Evolutionary conservation across 768 basidiomycete species (phyloP), one percentile per base, ranked within the genome.

Genomic region (Boletus speciosus): DNA sequence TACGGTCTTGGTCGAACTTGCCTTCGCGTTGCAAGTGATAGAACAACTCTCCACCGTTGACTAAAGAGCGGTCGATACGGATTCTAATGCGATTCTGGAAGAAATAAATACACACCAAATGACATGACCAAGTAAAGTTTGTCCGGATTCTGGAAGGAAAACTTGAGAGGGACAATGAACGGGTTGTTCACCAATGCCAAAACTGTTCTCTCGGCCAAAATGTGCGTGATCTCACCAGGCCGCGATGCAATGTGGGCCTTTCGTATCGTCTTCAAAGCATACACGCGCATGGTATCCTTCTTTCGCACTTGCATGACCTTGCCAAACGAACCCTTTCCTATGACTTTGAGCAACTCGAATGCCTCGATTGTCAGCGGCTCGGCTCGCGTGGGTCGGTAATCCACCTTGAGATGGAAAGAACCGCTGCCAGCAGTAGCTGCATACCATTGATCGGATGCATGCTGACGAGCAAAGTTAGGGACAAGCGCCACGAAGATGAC

Each of bases 261-360:
- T 50, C 95, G 84, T 64, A 98, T 98, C 4, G 97, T 98, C 77
- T 98, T 98, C 64, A 99, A 78, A 3, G 96, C 96, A 74, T 99
- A 99, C 65, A 99, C 90, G 54, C 97, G 92, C 61, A 92, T 83
- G 1, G 97, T 98, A 73, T 99, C 94, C 75, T 97, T 95, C 76
- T 99, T 99, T 50, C 94, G 88, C 39, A 99, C 96, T 80, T 99
- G 96, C 97, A 98, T 98, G 36, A 96, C 95, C 73, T 99, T 99
- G 15, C 97, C 96, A 64, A 99, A 99, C 56, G 86, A 89, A 11
- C 97, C 96, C 73, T 98, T 98, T 19, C 96, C 95, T 55, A 99
- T 96, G 42, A 99, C 96, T 70, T 95, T 97, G 65, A 99, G 86
- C 46, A 99, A 76, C 56, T 99, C 96, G 66, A 99, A 98, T 4